Evolutionary conservation across 2,329 filamentous ascomycete genomes (phyloP), one percentile per base, ranked within the genome.

Genomic region (Aspergillus sp.): DNA sequence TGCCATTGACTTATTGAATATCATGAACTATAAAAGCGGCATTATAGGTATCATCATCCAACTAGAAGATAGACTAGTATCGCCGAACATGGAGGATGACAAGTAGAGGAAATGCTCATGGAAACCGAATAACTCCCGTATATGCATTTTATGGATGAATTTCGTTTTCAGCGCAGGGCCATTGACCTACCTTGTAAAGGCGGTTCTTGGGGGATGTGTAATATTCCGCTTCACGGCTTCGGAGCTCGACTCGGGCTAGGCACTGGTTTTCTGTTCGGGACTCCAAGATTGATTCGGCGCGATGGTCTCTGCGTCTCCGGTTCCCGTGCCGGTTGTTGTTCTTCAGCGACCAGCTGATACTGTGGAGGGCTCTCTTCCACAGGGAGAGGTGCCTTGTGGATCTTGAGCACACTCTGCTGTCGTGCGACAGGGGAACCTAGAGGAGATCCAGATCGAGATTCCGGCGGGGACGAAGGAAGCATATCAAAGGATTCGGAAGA

Each of bases 401-500:
- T 64, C 48, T 74, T 74, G 60, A 70, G 67, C 32, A 67, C 67
- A 55, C 72, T 74, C 47, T 67, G 67, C 34, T 71, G 62, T 6
- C 71, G 72, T 22, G 62, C 64, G 49, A 67, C 66, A 13, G 67
- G 70, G 26, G 67, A 73, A 4, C 56, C 60, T 4, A 69, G 66
- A 11, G 70, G 71, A 1, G 73, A 74, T 50, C 67, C 68, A 36
- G 67, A 73, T 17, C 66, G 68, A 9, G 71, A 71, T 26, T 73
- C 71, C 17, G 69, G 67, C 5, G 70, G 73, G 8, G 71, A 73
- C 39, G 68, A 70, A 24, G 73, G 72, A 49, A 75, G 63, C 71
- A 75, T 73, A 51, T 76, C 72, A 55, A 77, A 71, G 9, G 74
- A 74, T 55, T 77, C 74, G 18, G 68, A 62, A 41, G 71, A 73